phyloP scores from a whole-genome alignment of 352 stramenopile species.

The Globisporangium iwayamae region DNA sequence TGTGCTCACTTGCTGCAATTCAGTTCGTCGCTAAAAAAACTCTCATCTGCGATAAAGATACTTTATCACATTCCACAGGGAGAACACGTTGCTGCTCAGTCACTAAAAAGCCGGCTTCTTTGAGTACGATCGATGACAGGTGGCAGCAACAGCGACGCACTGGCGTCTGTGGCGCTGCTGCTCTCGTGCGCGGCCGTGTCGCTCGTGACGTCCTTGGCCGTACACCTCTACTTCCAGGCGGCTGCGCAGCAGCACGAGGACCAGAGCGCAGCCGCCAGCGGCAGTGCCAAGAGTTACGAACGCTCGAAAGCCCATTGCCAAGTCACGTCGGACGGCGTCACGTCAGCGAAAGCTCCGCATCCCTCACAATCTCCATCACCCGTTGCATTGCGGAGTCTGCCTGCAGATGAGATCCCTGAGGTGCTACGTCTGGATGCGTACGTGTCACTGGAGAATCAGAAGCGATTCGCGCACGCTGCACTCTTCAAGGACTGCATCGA shows the following conservation, averaged over 20 bases:
- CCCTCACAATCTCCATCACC: no score
- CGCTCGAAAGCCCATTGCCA: not conserved
- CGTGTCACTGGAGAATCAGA: slow-evolving; percentile 37
- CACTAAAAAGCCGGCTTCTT: no score
- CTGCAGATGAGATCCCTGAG: slow-evolving; percentile 25
- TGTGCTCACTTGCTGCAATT: not conserved
- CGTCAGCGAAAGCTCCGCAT: not conserved
- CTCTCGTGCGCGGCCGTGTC: slow-evolving; percentile 39
- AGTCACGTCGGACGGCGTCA: not conserved
- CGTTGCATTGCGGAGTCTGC: slow-evolving; percentile 25
- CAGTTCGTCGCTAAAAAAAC: slow-evolving; percentile 1
- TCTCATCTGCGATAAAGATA: slow-evolving; percentile 6
- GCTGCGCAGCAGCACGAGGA: not conserved
- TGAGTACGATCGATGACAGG: not conserved
- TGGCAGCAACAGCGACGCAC: not conserved
- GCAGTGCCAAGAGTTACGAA: not conserved
- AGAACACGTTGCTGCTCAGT: not conserved
- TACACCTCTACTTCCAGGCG: slow-evolving; percentile 35
- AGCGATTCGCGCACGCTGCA: slow-evolving; percentile 42
- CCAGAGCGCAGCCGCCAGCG: not conserved
- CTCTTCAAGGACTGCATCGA: slow-evolving; percentile 57
- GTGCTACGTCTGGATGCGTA: slow-evolving; percentile 45
- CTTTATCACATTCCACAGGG: slow-evolving; percentile 10
- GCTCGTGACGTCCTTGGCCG: slow-evolving; percentile 30
- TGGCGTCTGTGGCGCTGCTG: slow-evolving; percentile 31